Evolutionary conservation across 192 early-diverging fungal species (phyloP), one percentile per base, ranked within the genome.

Genomic region (Polychytrium aggregatum): DNA sequence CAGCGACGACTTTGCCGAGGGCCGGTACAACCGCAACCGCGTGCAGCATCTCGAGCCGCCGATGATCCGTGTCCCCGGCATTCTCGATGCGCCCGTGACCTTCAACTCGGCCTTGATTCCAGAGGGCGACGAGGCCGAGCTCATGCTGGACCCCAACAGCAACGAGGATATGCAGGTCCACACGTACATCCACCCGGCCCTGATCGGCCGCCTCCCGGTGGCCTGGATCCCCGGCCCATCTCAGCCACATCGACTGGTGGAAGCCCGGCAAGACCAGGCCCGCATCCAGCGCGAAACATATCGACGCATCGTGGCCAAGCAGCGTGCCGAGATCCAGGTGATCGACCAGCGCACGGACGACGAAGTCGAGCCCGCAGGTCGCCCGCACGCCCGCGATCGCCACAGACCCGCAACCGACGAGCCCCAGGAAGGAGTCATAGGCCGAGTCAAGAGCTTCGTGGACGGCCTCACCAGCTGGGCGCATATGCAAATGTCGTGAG

Each of bases 131-230:
- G 58, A 71, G 37, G 57, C 46, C 25, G 50, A 50, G 9, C 17
- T 52, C 45, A 18, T 21, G 18, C 17, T 33, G 21, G 41, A 56
- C 24, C 41, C 67, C 26, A 39, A 40, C 11, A 37, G 4, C 22
- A 49, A 42, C 30, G 68, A 70, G 36, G 72, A 74, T 48, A 40
- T 64, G 25, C 64, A 66, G 36, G 18, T 72, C 7, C 62, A 65
- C 46, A 65, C 72, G 4, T 74, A 69, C 42, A 45, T 71, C 48
- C 72, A 70, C 52, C 72, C 72, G 11, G 72, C 72, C 10, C 57
- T 71, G 41, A 68, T 74, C 46, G 72, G 72, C 1, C 49, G 64
- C 17, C 49, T 74, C 7, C 72, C 72, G 7, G 50, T 74, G 0
- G 53, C 63, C 7, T 74, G 72, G 72, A 48, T 72, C 8, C 56